phyloP scores from a whole-genome alignment of 106 monocot genomes.

The Chionographis japonica region DNA sequence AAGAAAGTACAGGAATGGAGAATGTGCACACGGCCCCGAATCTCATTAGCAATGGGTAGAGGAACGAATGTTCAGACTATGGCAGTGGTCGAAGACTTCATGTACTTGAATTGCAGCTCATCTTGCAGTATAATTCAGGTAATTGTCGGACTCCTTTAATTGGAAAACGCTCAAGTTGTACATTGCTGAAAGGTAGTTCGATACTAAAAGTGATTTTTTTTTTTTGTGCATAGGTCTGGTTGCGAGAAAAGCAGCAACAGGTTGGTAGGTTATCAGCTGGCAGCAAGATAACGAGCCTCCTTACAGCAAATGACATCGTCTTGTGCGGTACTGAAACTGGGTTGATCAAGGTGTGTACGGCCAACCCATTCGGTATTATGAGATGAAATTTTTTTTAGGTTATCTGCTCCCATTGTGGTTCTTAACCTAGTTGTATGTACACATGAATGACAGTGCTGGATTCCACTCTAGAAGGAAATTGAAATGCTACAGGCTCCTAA shows the following conservation, averaged over 20 bases:
- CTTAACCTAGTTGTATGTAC: not conserved
- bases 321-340: constrained; percentile 91
- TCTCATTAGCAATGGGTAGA: constrained; percentile 39
- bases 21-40: constrained; percentile 36
- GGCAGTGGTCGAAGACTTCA: constrained; percentile 82
- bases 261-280: constrained; percentile 92
- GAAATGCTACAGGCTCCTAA: not conserved
- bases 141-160: not conserved
- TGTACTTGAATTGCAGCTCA: constrained; percentile 70
- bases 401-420: not conserved
- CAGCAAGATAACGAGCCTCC: constrained; percentile 81
- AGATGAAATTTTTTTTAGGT: not conserved
- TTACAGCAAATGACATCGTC: constrained; percentile 76
- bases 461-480: constrained; percentile 40
- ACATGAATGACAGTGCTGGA: constrained; percentile 57
- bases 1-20: constrained; percentile 65
- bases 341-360: constrained; percentile 61
- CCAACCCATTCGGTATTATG: not conserved
- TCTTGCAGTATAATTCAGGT: constrained; percentile 84
- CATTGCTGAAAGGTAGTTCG: too few species aligned
- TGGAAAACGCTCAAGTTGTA: not conserved
- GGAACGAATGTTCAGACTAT: constrained; percentile 60
- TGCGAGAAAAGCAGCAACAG: constrained; percentile 80
- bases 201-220: not conserved
- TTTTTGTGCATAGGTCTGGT: constrained; percentile 54